Evolutionary conservation across 1,284 basidiomycete genomes (phyloP).

Genomic region (Leccinum variabile): DNA sequence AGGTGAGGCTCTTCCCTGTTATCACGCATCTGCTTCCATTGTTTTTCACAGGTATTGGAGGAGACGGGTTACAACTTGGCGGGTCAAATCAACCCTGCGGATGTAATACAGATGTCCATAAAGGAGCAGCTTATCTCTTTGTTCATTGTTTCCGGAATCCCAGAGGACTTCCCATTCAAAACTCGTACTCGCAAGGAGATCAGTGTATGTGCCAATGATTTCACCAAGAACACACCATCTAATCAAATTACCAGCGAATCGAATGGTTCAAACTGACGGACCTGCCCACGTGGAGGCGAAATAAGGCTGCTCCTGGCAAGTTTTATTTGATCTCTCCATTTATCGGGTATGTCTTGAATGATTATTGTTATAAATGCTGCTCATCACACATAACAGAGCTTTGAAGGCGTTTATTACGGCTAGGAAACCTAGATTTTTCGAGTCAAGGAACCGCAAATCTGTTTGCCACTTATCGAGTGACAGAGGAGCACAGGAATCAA

Average conservation of each 20-base stretch:
- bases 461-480: slow-evolving; percentile 23
- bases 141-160: slow-evolving; percentile 90
- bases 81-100: slow-evolving; percentile 61
- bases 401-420: slow-evolving; percentile 65
- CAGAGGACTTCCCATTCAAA: slow-evolving; percentile 87
- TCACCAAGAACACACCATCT: slow-evolving; percentile 9
- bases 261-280: slow-evolving; percentile 93
- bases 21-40: slow-evolving; percentile 8
- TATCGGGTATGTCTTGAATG: slow-evolving; percentile 64
- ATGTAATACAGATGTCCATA: slow-evolving; percentile 87
- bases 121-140: slow-evolving; percentile 89
- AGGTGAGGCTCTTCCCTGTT: slow-evolving; percentile 52
- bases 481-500: slow-evolving; percentile 53
- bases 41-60: slow-evolving; percentile 71
- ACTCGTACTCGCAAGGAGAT: slow-evolving; percentile 98
- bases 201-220: slow-evolving; percentile 63
- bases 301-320: slow-evolving; percentile 71
- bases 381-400: slow-evolving; percentile 42
- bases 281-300: slow-evolving; percentile 91
- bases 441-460: slow-evolving; percentile 36
- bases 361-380: slow-evolving; percentile 11
- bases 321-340: slow-evolving; percentile 98
- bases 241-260: slow-evolving; percentile 68
- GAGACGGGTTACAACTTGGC: slow-evolving; percentile 92
- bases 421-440: slow-evolving; percentile 44